Evolutionary conservation across 176 grass and related monocot genomes (phyloP).

Genomic region (Juncus inflexus): DNA sequence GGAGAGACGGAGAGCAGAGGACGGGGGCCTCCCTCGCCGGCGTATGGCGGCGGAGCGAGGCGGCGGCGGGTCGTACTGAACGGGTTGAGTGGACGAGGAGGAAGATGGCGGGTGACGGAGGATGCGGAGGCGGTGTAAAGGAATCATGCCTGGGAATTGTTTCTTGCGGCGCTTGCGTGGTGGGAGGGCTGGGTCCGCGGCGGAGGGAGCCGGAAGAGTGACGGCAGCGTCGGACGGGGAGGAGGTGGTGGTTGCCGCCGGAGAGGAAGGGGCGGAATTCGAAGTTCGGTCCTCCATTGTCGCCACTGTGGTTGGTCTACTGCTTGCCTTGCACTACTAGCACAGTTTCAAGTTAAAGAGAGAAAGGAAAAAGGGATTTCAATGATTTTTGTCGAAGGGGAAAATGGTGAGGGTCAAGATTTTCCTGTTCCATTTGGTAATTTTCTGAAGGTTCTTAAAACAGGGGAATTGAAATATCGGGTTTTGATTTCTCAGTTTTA

Average conservation of each 20-base stretch:
- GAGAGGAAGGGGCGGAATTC: constrained; percentile 44
- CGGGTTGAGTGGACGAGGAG: constrained; percentile 17
- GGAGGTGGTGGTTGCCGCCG: constrained; percentile 19
- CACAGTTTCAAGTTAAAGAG: too few species aligned
- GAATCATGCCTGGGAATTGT: constrained; percentile 92
- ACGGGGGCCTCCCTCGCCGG: constrained; percentile 61
- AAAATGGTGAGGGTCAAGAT: too few species aligned
- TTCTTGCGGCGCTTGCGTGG: constrained; percentile 94
- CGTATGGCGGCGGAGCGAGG: constrained; percentile 35
- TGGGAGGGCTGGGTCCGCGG: not conserved
- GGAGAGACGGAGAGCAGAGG: constrained; percentile 79
- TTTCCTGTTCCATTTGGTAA: too few species aligned
- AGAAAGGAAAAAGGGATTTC: too few species aligned
- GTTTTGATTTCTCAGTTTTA: too few species aligned
- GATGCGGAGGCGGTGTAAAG: constrained; percentile 55
- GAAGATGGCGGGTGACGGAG: constrained; percentile 44
- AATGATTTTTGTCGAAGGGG: too few species aligned
- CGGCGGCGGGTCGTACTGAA: constrained; percentile 39
- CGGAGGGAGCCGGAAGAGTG: constrained; percentile 34
- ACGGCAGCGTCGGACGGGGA: constrained; percentile 17
- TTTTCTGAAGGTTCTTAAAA: too few species aligned
- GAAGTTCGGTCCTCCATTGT: constrained; percentile 59
- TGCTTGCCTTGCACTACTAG: too few species aligned
- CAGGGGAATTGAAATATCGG: too few species aligned
- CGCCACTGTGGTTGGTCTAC: constrained; percentile 3